Evolutionary conservation across 2,329 filamentous ascomycete genomes (phyloP).

Genomic region (Stemphylium beticola): DNA sequence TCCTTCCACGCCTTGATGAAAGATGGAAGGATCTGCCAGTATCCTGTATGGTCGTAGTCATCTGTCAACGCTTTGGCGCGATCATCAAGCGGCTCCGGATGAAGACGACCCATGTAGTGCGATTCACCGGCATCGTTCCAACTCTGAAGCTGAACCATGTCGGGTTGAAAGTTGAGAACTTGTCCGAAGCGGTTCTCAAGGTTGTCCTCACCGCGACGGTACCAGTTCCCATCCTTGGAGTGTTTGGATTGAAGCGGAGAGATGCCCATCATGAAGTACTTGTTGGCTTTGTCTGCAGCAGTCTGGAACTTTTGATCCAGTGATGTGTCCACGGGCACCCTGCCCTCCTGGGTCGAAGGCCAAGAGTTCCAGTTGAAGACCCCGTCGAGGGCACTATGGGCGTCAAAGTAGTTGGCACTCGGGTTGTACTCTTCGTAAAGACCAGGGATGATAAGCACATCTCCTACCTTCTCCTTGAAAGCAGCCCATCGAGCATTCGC

Average conservation of each 20-base stretch:
- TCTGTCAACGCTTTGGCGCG: constrained; percentile 36
- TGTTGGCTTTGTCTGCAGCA: constrained; percentile 37
- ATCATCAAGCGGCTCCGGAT: constrained; percentile 40
- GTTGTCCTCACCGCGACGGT: constrained; percentile 49
- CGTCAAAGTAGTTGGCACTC: constrained; percentile 28
- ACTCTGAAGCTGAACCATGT: constrained; percentile 50
- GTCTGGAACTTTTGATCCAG: constrained; percentile 40
- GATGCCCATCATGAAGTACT: constrained; percentile 50
- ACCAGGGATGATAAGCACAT: constrained; percentile 41
- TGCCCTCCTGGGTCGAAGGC: constrained; percentile 28
- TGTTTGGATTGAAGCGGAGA: constrained; percentile 52
- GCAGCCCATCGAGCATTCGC: constrained; percentile 21
- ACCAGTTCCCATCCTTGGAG: constrained; percentile 42
- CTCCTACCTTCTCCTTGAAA: constrained; percentile 37
- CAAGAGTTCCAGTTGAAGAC: constrained; percentile 51
- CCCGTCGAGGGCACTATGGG: constrained; percentile 40
- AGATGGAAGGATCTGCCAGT: constrained; percentile 42
- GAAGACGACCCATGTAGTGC: constrained; percentile 52
- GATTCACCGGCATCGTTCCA: constrained; percentile 52
- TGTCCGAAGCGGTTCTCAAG: constrained; percentile 38
- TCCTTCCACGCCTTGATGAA: constrained; percentile 50
- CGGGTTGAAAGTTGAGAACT: constrained; percentile 43
- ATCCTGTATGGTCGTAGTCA: constrained; percentile 46
- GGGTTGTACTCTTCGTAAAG: constrained; percentile 32
- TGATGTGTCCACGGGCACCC: constrained; percentile 32